Base-by-base conservation (phyloP, 768 basidiomycete species). In the Tricholoma flavovirens region DNA sequence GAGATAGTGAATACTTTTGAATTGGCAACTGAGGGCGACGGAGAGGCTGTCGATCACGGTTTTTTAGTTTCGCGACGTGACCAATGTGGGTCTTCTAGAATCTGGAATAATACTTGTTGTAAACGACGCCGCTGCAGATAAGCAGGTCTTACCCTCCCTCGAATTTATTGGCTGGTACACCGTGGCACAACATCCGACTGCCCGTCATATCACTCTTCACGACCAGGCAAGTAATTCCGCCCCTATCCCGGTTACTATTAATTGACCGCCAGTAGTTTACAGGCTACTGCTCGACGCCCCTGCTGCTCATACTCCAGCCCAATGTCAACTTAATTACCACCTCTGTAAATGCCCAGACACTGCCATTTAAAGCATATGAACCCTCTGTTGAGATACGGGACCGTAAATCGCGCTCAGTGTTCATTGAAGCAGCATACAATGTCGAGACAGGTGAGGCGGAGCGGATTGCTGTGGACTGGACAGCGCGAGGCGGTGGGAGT, bases 121-220 rank as follows among this genome's bases (percentile, higher is more conserved):
- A 42, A 15, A 33, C 36, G 35, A 63, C 49, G 54, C 52, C 51
- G 50, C 61, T 5, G 43, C 69, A 98, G 96, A 94, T 78, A 96
- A 96, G 71, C 94, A 97, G 73, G 96, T 98, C 19, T 98, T 99
- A 70, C 97, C 97, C 10, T 93, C 94, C 0, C 79, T 98, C 32
- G 97, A 98, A 67, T 87, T 99, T 66, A 90, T 99, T 51, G 97
- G 97, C 7, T 99, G 97, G 97, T 99, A 99, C 71, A 90, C 90
- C 0, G 86, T 95, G 43, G 87, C 92, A 14, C 68, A 79, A n/a
- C 74, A 76, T 10, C 93, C 93, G 0, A 86, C 86, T 1, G 64
- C 80, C n/a, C 75, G 75, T 17, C 93, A 98, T 64, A 84, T 93
- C 45, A 77, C 81, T 1, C 78, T 98, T 15, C 93, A 98, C 67